Base-by-base conservation (phyloP, 257 asterid species). In the Solanum corneliomulleri region DNA sequence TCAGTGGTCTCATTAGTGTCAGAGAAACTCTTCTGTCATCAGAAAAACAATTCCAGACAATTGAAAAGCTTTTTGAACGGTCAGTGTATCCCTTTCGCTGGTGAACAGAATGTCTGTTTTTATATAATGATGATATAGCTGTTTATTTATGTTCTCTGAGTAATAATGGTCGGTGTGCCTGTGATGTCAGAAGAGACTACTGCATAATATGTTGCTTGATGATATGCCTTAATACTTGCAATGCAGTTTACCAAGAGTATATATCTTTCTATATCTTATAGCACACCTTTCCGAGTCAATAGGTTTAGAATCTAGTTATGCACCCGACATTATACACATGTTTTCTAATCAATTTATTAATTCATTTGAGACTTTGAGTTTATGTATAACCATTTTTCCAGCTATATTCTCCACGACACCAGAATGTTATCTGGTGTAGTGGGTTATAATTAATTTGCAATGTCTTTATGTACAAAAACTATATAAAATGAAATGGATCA, bases 11-110 rank as follows among this genome's bases (percentile, higher is more conserved):
- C 91, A 92, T 95, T 86, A 95, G 95, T 83, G 99, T 96, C 39
- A 95, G 99, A 92, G 99, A 97, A 93, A 97, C 98, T 68, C 98
- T 97, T 89, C 93, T 97, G 84, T 96, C 99, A 84, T 97, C 99
- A 7, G 99, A 97, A 90, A 95, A 96, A 93, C 99, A 97, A 71
- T 97, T 97, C 91, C 98, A 97, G 93, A 94, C 96, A 68, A 96
- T 97, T 75, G 99, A 97, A 92, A 93, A 92, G 92, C 98, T 93
- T 89, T 96, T 96, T 91, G 99, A 97, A 87, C 92, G 98, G 99
- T 97, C 88, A 89, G 99, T 92, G 88, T 80, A 47, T 18, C 68
- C 10, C 42, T 78, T 78, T 16, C 66, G 2, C 66, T 78, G 15
- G 42, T 49, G 60, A 45, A 47, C 62, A 78, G 23, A 49, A 29